Evolutionary conservation across 208 protist species (phyloP), one percentile per base, ranked within the genome.

Genomic region (Kentomonas sorsogonicus): DNA sequence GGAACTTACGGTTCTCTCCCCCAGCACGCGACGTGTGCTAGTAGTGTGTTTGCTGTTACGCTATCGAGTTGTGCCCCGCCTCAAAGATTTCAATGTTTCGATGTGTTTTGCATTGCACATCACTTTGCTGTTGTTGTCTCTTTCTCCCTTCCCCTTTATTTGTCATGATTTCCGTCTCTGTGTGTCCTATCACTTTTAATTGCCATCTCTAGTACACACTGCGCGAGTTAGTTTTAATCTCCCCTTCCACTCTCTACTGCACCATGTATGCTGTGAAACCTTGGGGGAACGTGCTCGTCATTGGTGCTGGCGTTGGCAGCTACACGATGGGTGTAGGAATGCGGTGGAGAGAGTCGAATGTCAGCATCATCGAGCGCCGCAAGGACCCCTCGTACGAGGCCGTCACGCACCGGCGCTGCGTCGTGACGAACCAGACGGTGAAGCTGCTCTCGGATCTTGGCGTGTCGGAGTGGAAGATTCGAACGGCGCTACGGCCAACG

Each of bases 201-300:
- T 36, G 7, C 11, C 11, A 36, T 36, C 11, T 36, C 33, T 36
- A 15, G 36, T 9, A 40, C 36, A 40, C 36, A 40, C 15, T 40
- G 9, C 11, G 15, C 9, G 36, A 9, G 11, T 40, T 40, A n/a
- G 36, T 40, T n/a, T n/a, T 51, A n/a, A 31, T 7, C 45, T 27
- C 20, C 15, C 10, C 45, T 27, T 51, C 25, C 15, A 11, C 15
- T 29, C 45, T 50, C 33, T 74, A n/a, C 51, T 13, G 45, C 11
- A 25, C 3, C 13, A 93, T 93, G 86, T 93, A 93, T 60, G 81
- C 86, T 13, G 70, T 93, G n/a, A 93, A 93, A 44, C 82, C 86
- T 60, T 93, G 86, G 83, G 86, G 82, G 16, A 66, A 88, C 46
- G 81, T 83, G n/a, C 40, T 77, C 31, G 72, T 89, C 20, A 68